A percentile compares a stretch with the other conserved stretches of the same genome.
Conservation (phyloP, 179 eudicot genomes). For the Spinacia oleracea region DNA sequence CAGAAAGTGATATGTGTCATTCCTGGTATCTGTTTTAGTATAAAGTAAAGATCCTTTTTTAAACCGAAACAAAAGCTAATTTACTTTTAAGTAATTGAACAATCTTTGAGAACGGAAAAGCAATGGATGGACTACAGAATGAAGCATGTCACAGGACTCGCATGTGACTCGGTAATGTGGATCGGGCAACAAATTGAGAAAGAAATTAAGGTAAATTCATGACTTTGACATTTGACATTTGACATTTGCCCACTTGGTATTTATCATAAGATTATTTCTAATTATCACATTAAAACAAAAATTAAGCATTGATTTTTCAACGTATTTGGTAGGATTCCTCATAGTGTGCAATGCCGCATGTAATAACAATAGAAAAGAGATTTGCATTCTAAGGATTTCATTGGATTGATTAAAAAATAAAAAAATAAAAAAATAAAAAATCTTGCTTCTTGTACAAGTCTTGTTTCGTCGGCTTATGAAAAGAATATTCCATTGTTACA, state of each 20-base stretch:
- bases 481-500: too few relatives aligned
- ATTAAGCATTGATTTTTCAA: neutral
- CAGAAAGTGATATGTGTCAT: too few relatives aligned
- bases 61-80: too few relatives aligned
- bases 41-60: too few relatives aligned
- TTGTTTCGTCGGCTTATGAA: too few relatives aligned
- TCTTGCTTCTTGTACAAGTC: too few relatives aligned
- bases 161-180: neutral
- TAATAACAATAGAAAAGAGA: neutral
- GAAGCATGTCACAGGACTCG: neutral
- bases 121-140: too few relatives aligned
- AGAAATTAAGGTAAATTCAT: neutral
- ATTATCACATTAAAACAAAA: neutral
- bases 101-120: too few relatives aligned
- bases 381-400: neutral
- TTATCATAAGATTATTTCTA: neutral
- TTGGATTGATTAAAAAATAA: too few relatives aligned
- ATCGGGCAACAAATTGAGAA: neutral
- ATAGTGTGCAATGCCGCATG: neutral
- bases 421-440: too few relatives aligned
- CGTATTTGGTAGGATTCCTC: neutral
- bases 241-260: neutral
- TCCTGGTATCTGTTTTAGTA: too few relatives aligned
- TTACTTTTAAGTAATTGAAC: too few relatives aligned
- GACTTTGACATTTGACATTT: neutral